Base-by-base conservation (phyloP, 768 basidiomycete species). In the Psilocybe azurescens region DNA sequence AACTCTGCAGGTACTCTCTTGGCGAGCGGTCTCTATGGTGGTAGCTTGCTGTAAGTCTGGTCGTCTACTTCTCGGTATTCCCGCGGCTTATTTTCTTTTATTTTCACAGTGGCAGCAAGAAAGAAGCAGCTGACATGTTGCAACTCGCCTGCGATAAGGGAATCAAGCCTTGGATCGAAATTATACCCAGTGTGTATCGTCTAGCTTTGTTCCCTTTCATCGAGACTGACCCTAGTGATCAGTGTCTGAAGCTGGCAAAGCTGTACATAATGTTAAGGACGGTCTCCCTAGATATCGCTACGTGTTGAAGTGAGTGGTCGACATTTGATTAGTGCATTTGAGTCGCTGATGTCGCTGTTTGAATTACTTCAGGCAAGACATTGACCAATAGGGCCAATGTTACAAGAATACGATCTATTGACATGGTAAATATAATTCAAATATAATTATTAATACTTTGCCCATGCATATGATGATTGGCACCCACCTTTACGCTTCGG, bases 71-170 rank as follows among this genome's bases (percentile, higher is more conserved):
- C 2, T 5, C n/a, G 2, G 18, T 61, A 1, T 65, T 63, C 32
- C 20, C 64, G 13, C 4, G 71, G 13, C 14, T n/a, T 18, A 11
- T 60, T 74, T 29, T 73, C 71, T 29, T 76, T 78, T 30, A 24
- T 24, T 24, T 24, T 24, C 24, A 67, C 49, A 82, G 88, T 50
- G 89, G 87, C 41, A 83, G 77, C 71, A 87, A 86, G 75, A 76
- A 80, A 57, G 87, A 89, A 67, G 81, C 78, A n/a, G 57, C 79
- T 16, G 79, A 81, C 59, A 90, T 89, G 88, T 78, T 89, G 39
- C 72, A 84, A 54, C 79, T 90, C 32, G 86, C 85, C 1, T 81
- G 79, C 5, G 76, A 83, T 63, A 83, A 88, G 71, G 74, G 76
- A 1, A 74, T 89, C 64, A 78, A 80, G 67, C 79, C 81, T 10